Conservation (phyloP, 768 basidiomycete genomes). For the Daedalea quercina region DNA sequence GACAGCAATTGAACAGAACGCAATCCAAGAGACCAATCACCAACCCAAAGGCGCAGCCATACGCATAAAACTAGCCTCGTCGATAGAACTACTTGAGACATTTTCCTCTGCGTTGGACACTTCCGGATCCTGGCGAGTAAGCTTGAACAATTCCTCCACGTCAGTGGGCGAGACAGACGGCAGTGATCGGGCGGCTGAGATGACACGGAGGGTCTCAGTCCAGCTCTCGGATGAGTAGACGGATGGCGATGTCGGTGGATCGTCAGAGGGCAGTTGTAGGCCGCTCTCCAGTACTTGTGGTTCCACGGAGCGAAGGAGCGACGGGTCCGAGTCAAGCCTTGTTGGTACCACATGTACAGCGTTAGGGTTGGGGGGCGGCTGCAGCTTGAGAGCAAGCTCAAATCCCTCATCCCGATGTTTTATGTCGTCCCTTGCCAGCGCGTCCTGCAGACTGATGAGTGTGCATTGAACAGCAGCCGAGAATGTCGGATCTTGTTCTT, state of each 20-base stretch:
- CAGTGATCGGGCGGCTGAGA: not conserved
- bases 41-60: conserved; percentile 15
- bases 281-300: not conserved
- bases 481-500: not conserved
- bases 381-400: not conserved
- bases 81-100: conserved; percentile 8
- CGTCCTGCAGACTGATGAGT: conserved; percentile 9
- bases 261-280: not conserved
- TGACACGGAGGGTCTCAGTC: not conserved
- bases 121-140: no score
- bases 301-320: not conserved
- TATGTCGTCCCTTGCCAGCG: conserved; percentile 10
- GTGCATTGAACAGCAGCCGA: conserved; percentile 4
- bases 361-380: not conserved
- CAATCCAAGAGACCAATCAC: conserved; percentile 7
- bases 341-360: no score
- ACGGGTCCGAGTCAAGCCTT: no score
- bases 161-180: not conserved
- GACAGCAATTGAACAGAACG: not conserved
- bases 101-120: not conserved
- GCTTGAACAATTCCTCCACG: not conserved
- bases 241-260: conserved; percentile 2
- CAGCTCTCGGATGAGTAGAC: not conserved
- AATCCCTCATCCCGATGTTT: conserved; percentile 5
- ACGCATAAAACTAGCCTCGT: conserved; percentile 18